Evolutionary conservation across 1,139 yeast genomes (phyloP).

Genomic region (Blastobotrys apis): DNA sequence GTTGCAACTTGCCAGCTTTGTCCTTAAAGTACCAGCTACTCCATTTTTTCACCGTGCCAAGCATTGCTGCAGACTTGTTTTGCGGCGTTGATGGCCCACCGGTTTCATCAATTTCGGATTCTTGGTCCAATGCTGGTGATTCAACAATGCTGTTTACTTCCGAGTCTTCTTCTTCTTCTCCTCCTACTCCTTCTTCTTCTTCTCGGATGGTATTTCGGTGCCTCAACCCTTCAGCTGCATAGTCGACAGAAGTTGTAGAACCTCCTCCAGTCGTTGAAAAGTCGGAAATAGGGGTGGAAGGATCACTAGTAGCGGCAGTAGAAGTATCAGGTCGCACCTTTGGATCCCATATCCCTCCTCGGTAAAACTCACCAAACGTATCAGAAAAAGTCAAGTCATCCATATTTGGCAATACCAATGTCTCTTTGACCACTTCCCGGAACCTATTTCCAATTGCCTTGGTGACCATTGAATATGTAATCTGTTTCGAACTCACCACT

Average conservation of each 20-base stretch:
- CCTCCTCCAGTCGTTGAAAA: neutral
- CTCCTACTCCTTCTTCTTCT: neutral
- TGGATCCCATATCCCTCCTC: constrained; percentile 90
- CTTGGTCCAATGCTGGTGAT: neutral
- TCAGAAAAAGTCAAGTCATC: constrained; percentile 76
- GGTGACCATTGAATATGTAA: constrained; percentile 73
- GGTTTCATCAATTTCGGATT: neutral
- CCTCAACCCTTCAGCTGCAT: neutral
- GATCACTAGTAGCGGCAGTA: neutral
- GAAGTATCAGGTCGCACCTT: constrained; percentile 4
- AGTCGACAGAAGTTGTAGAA: neutral
- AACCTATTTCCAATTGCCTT: constrained; percentile 74
- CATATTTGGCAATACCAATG: constrained; percentile 80
- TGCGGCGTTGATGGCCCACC: neutral
- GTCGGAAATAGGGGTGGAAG: neutral
- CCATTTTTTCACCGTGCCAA: constrained; percentile 32
- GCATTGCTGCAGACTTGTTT: constrained; percentile 15
- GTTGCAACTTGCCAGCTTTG: constrained; percentile 15
- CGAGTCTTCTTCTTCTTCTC: neutral
- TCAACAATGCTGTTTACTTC: neutral
- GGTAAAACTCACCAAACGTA: constrained; percentile 59
- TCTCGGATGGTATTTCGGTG: neutral
- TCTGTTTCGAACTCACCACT: constrained; percentile 74
- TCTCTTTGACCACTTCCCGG: constrained; percentile 70
- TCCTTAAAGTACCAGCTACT: constrained; percentile 32